These are phyloP conservation scores for Thinopyrum obtusiflorum DNA, from an alignment of 202 grass and related monocot species.

Conservation along the genomic window DNA sequence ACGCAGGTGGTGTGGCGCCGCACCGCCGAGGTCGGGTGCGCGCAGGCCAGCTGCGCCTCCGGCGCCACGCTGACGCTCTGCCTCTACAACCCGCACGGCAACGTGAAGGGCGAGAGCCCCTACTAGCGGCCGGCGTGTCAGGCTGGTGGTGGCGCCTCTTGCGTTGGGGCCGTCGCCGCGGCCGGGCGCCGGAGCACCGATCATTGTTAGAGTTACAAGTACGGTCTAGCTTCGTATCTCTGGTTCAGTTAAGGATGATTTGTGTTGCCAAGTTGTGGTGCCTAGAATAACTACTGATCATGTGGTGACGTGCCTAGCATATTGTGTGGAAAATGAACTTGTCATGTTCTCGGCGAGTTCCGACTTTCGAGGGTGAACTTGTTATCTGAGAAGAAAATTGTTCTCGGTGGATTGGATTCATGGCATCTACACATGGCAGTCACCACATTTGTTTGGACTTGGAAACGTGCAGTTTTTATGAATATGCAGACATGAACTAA, in stretches of 20 bases:
- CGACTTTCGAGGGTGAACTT: too few species aligned
- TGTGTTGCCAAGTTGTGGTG: neutral
- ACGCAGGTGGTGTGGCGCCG: conserved; percentile 90
- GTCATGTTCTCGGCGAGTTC: neutral
- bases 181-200: neutral
- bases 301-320: neutral
- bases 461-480: neutral
- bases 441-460: neutral
- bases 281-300: neutral
- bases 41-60: conserved; percentile 56
- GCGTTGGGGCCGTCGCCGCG: neutral
- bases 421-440: neutral
- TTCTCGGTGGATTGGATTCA: neutral
- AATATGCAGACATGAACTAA: neutral
- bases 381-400: neutral
- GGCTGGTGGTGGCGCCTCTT: neutral
- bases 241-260: neutral
- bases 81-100: conserved; percentile 83
- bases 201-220: neutral
- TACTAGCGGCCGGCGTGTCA: conserved; percentile 40
- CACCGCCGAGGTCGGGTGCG: conserved; percentile 53
- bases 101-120: conserved; percentile 69
- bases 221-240: neutral
- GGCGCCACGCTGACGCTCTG: conserved; percentile 61
- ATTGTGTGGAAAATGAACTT: neutral